A percentile compares a stretch with the other conserved stretches of the same genome.
These are phyloP conservation scores for Purpureocillium takamizusanense DNA, from an alignment of 2,329 filamentous ascomycete species.

Conservation along the genomic window DNA sequence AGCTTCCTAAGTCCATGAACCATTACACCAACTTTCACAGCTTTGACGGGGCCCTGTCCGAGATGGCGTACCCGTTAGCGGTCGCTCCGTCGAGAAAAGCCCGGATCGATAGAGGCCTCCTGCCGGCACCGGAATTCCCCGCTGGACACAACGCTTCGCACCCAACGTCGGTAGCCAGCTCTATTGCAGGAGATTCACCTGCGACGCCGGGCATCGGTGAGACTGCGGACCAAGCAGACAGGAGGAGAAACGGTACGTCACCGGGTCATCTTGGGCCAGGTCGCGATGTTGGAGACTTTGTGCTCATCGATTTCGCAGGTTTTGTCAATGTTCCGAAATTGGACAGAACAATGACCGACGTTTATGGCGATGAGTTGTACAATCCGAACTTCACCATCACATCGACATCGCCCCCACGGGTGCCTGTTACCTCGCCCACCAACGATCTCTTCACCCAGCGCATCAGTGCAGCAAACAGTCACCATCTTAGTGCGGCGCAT, in stretches of 20 bases:
- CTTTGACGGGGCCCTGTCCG: slow-evolving; percentile 26
- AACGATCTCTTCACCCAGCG: slow-evolving; percentile 64
- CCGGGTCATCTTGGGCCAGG: neutral
- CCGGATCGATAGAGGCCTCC: slow-evolving; percentile 30
- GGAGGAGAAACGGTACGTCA: slow-evolving; percentile 45
- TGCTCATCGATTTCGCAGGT: slow-evolving; percentile 36
- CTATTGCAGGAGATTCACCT: slow-evolving; percentile 48
- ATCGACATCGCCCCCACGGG: slow-evolving; percentile 41
- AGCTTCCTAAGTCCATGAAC: slow-evolving; percentile 35
- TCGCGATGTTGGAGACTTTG: slow-evolving; percentile 11
- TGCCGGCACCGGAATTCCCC: slow-evolving; percentile 36
- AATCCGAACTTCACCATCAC: slow-evolving; percentile 58
- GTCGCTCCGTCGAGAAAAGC: slow-evolving; percentile 26
- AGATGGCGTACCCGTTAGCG: slow-evolving; percentile 30
- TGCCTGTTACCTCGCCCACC: slow-evolving; percentile 35
- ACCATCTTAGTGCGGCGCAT: slow-evolving; percentile 53
- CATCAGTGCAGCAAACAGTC: slow-evolving; percentile 69
- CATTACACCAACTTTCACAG: slow-evolving; percentile 33
- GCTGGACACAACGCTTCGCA: slow-evolving; percentile 34
- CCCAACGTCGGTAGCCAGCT: slow-evolving; percentile 49
- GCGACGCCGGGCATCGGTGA: slow-evolving; percentile 45
- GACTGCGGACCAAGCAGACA: slow-evolving; percentile 32
- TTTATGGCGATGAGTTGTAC: slow-evolving; percentile 78
- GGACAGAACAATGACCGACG: slow-evolving; percentile 77
- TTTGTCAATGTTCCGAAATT: slow-evolving; percentile 60